Base-by-base conservation (phyloP, 345 rosid genomes). In the Adansonia digitata region DNA sequence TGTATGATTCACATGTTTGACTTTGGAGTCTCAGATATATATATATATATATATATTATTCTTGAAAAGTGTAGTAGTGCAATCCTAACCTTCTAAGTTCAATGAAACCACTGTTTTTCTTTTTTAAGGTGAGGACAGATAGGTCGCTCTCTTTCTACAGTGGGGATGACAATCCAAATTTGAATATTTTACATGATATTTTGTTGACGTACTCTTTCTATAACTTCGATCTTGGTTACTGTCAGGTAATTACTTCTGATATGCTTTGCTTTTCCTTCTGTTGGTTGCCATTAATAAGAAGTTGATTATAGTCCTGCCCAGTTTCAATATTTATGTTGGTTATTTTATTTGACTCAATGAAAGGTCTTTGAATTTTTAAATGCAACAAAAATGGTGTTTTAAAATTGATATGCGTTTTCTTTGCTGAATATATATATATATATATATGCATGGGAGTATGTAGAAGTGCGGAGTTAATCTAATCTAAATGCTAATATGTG, bases 201-300 rank as follows among this genome's bases (percentile, higher is more conserved):
- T 81, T 93, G 7, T 79, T 93, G 88, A 89, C 97, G 0, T 96
- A 92, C 76, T 96, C 97, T 67, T 93, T 96, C 84, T 96, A 93
- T 85, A 93, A 93, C 72, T 96, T 96, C 45, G 99, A 96, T 83
- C 94, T 96, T 53, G 97, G 99, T 71, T 96, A 96, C 84, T 93
- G 99, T 84, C 99, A 96, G 97, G 99, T 93, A 82, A 79, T 75
- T 69, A 34, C 75, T 71, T 74, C 71, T 14, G 51, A 24, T 53
- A 3, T 46, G 29, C 42, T 9, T 22, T 62, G 60, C 29, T 67
- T 57, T 73, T 60, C 66, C 34, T 14, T 55, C 57, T 63, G 68
- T 29, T 31, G 12, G 72, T 29, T 27, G 31, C 24, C 14, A 17
- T 37, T 22, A 48, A 31, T 6, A 66, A 66, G 39, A 55, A 18